phyloP scores from a whole-genome alignment of 2,329 filamentous ascomycete genomes.

The Fusarium vanettenii region DNA sequence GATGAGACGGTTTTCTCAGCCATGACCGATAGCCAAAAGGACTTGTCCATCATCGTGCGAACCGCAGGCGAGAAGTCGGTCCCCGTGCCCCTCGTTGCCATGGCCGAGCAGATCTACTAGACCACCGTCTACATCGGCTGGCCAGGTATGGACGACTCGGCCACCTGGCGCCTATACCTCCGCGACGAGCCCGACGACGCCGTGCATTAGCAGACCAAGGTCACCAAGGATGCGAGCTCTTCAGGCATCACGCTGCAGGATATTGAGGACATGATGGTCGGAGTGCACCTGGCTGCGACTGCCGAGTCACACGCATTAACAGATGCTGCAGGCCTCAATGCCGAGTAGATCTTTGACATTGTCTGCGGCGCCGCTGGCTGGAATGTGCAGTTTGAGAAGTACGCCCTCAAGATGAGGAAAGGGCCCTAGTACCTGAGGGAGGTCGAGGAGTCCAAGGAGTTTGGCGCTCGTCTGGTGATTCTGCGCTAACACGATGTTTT shows the following conservation, averaged over 20 bases:
- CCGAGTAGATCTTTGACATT: background rate
- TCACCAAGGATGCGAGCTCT: background rate
- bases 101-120: background rate
- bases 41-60: background rate
- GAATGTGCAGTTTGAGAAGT: background rate
- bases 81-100: background rate
- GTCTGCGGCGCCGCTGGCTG: background rate
- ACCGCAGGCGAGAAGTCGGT: background rate
- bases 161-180: background rate
- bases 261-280: background rate
- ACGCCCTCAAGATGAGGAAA: constrained; percentile 2
- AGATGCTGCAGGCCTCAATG: background rate
- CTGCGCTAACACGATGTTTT: background rate
- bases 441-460: background rate
- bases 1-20: background rate
- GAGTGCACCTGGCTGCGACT: background rate
- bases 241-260: background rate
- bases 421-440: background rate
- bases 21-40: background rate
- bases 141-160: background rate
- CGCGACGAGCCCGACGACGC: background rate
- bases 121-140: background rate
- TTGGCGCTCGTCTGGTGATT: background rate
- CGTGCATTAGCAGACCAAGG: background rate
- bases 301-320: background rate